Conservation (phyloP, 768 basidiomycete genomes). For the Kwoniella europaea region DNA sequence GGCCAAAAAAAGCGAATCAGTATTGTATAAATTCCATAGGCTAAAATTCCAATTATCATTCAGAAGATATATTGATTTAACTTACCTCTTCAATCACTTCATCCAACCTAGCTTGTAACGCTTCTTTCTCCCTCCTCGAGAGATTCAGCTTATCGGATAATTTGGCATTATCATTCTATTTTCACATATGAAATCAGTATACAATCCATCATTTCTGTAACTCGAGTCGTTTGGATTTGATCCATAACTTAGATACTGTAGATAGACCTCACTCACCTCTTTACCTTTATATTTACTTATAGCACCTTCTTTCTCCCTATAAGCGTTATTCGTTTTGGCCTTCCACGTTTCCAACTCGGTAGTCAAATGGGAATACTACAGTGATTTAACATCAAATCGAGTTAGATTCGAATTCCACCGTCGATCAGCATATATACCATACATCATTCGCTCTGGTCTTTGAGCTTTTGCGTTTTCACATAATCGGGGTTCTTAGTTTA, state of each 20-base stretch:
- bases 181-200: background rate
- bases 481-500: background rate
- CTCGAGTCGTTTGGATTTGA: background rate
- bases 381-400: background rate
- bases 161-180: slow-evolving; percentile 16
- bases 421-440: too few relatives aligned
- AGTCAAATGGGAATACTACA: too few relatives aligned
- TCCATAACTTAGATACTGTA: background rate
- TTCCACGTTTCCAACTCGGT: background rate
- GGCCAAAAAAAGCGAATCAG: too few relatives aligned
- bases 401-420: too few relatives aligned
- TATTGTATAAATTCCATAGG: too few relatives aligned
- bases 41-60: too few relatives aligned
- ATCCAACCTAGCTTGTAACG: background rate
- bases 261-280: slow-evolving; percentile 4
- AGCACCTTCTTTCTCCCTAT: slow-evolving; percentile 5
- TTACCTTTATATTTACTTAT: background rate
- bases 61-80: background rate
- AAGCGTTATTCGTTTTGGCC: background rate
- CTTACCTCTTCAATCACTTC: slow-evolving; percentile 16
- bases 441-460: too few relatives aligned
- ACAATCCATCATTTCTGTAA: background rate
- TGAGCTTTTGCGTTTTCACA: background rate
- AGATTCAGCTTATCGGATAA: slow-evolving; percentile 21
- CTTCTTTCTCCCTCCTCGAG: slow-evolving; percentile 9